phyloP scores from a whole-genome alignment of 1,139 yeast genomes.

The Kazachstania sp. region DNA sequence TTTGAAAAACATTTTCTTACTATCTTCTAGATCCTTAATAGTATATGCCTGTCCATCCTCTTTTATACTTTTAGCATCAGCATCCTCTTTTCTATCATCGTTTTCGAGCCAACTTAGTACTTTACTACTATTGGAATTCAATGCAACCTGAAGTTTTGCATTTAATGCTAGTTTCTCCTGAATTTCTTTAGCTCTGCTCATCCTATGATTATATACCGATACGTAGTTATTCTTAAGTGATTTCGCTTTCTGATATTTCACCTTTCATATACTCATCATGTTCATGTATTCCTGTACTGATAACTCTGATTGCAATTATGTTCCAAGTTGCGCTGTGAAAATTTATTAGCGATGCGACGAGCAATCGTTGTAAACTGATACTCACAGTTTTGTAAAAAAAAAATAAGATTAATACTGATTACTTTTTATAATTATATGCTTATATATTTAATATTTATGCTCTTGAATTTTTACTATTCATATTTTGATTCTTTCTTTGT shows the following conservation, averaged over 20 bases:
- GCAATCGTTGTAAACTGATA: no score
- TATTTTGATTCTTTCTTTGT: conserved; percentile 43
- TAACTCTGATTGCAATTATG: no score
- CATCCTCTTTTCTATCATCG: conserved; percentile 2
- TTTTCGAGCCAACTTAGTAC: conserved; percentile 24
- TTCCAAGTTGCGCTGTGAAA: no score
- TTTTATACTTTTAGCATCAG: background rate
- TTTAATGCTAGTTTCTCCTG: conserved; percentile 34
- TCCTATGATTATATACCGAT: background rate
- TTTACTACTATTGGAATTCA: conserved; percentile 19
- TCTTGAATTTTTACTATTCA: conserved; percentile 20
- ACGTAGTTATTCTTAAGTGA: background rate
- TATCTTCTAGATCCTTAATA: conserved; percentile 14
- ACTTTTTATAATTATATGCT: background rate
- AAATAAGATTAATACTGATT: no score
- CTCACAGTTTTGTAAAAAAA: no score
- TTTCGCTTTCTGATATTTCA: background rate
- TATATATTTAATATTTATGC: conserved; percentile 1
- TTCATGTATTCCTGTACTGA: no score
- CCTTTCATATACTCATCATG: background rate
- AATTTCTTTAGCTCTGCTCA: conserved; percentile 33
- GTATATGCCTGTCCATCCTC: background rate
- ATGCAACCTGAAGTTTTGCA: conserved; percentile 29
- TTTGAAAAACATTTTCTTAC: conserved; percentile 23
- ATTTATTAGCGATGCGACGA: no score